Evolutionary conservation across 345 rosid species (phyloP).

Genomic region (Syzygium grande): DNA sequence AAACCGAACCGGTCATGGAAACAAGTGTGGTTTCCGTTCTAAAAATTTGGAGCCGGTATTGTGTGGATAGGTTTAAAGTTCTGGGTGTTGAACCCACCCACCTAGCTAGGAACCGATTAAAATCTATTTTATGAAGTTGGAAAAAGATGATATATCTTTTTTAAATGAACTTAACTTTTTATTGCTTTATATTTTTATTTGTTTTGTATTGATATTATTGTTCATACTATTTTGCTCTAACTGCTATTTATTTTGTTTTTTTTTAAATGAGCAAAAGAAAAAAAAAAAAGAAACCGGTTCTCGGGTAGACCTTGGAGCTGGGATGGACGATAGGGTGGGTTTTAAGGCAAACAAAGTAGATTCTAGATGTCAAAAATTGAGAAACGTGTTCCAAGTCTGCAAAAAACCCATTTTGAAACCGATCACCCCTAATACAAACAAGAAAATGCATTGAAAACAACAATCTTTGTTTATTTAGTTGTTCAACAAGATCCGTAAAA

Average conservation of each 20-base stretch:
- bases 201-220: neutral
- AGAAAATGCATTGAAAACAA: neutral
- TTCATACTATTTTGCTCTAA: too few relatives aligned
- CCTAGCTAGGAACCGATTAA: too few relatives aligned
- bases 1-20: rapidly evolving
- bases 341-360: too few relatives aligned
- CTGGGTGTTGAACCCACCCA: neutral
- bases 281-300: too few relatives aligned
- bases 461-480: neutral
- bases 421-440: neutral
- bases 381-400: too few relatives aligned
- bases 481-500: neutral
- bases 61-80: neutral
- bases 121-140: neutral
- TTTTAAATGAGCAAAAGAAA: too few relatives aligned
- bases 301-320: too few relatives aligned
- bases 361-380: too few relatives aligned
- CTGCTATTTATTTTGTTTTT: too few relatives aligned
- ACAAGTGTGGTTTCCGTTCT: rapidly evolving
- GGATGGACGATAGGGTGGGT: too few relatives aligned
- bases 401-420: neutral
- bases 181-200: neutral
- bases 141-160: neutral
- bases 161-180: neutral
- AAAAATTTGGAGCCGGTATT: neutral